These are phyloP conservation scores for Cladosporium colombiae DNA, from an alignment of 2,329 filamentous ascomycete species.

Conservation along the genomic window DNA sequence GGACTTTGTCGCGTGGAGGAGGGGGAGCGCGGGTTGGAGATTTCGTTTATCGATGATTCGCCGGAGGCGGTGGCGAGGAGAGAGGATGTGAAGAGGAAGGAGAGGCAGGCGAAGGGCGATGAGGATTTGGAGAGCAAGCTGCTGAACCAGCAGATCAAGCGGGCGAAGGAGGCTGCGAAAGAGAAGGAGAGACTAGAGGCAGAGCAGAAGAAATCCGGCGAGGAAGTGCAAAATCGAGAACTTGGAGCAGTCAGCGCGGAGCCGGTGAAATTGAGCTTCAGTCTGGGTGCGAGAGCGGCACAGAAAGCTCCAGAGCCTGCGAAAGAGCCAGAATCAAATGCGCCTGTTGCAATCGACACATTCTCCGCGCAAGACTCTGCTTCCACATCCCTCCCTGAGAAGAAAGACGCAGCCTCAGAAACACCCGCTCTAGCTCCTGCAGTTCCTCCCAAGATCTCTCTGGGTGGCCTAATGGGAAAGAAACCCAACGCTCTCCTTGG, in stretches of 20 bases:
- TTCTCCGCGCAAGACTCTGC: conserved; percentile 32
- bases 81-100: conserved; percentile 79
- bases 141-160: conserved; percentile 79
- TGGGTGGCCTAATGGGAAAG: conserved; percentile 64
- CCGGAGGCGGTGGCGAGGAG: conserved; percentile 78
- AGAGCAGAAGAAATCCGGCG: conserved; percentile 40
- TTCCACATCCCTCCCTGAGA: conserved; percentile 6
- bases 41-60: conserved; percentile 89
- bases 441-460: conserved; percentile 55
- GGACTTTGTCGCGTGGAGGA: conserved; percentile 90
- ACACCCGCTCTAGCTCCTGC: conserved; percentile 26
- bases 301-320: conserved; percentile 12
- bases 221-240: conserved; percentile 23
- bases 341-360: conserved; percentile 32
- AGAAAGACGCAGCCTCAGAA: conserved; percentile 12
- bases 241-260: conserved; percentile 29
- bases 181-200: conserved; percentile 34
- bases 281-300: conserved; percentile 32
- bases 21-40: conserved; percentile 79
- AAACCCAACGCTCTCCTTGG: conserved; percentile 21
- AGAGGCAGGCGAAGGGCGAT: conserved; percentile 84
- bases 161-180: conserved; percentile 58
- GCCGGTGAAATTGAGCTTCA: conserved; percentile 40
- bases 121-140: conserved; percentile 84
- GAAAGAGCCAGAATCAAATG: conserved; percentile 24